Base-by-base conservation (phyloP, 2,329 filamentous ascomycete genomes). In the Pseudogymnoascus sp. region DNA sequence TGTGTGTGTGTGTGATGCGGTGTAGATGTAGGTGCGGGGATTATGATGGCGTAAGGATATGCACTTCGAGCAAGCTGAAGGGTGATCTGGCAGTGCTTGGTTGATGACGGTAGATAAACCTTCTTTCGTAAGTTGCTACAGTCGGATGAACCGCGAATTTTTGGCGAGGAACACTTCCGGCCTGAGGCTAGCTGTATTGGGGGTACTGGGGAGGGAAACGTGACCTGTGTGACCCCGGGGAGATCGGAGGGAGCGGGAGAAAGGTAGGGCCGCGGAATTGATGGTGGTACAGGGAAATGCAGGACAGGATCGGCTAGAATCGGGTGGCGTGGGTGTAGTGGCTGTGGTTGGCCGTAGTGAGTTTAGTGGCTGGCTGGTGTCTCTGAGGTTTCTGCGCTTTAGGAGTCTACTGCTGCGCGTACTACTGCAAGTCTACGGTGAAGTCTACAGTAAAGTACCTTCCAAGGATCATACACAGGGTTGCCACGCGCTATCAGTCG, bases 101-200 rank as follows among this genome's bases (percentile, higher is more conserved):
- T 54, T 54, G 47, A 54, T 23, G 47, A 31, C 26, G 47, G 47
- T 31, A 31, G 29, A 31, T 31, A 31, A 10, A 34, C 31, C 31
- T 5, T 31, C 23, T 31, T 31, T 54, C 45, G 45, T 51, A 14
- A 51, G 12, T 51, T 26, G 6, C 11, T 10, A 23, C 18, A 16
- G 6, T 10, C 26, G 47, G n/a, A 18, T 54, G 47, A 16, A 31
- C 26, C 47, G 31, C 26, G 47, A 54, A 54, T 31, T 54, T 54
- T 54, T 54, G 45, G 47, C 5, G 47, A 54, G 47, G 47, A 54
- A 54, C 47, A 54, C 47, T 54, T 54, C 26, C 47, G 47, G 47
- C 47, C 47, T 31, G 23, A 8, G 23, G 12, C 21, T 51, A 51
- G 29, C 29, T 8, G 10, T 31, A 8, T 54, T 31, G 45, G 47